phyloP scores from a whole-genome alignment of 805 yeast genomes.

The Sugiyamaella floridensis region DNA sequence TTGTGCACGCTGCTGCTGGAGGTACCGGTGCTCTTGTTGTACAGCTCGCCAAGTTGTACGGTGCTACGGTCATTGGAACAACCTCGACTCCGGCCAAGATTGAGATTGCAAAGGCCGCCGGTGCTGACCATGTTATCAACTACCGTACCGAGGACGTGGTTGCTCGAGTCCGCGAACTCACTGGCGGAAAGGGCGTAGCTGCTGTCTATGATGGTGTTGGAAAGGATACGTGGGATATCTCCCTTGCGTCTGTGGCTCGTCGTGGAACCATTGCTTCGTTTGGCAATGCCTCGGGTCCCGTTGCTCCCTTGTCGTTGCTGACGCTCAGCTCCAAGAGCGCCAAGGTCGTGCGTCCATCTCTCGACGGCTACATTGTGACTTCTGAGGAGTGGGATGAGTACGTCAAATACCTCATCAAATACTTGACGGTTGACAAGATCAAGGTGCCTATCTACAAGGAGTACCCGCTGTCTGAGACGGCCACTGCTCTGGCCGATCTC shows the following conservation, averaged over 20 bases:
- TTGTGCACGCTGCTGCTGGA: slow-evolving; percentile 93
- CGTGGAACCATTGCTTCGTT: slow-evolving; percentile 70
- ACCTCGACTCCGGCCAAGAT: slow-evolving; percentile 75
- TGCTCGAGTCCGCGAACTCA: slow-evolving; percentile 27
- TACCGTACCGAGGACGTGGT: slow-evolving; percentile 29
- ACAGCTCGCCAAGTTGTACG: slow-evolving; percentile 55
- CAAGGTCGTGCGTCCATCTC: slow-evolving; percentile 56
- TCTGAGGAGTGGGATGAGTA: slow-evolving; percentile 49
- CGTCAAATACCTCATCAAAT: slow-evolving; percentile 32
- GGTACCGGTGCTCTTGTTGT: slow-evolving; percentile 75
- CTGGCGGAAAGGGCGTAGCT: slow-evolving; percentile 28
- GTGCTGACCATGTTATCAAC: slow-evolving; percentile 66
- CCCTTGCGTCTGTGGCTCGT: slow-evolving; percentile 49
- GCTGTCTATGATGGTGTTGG: slow-evolving; percentile 35
- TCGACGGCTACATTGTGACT: slow-evolving; percentile 46
- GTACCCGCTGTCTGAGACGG: slow-evolving; percentile 58
- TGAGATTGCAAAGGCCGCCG: slow-evolving; percentile 54
- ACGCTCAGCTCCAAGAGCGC: slow-evolving; percentile 55
- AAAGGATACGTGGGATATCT: slow-evolving; percentile 64
- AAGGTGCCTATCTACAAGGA: slow-evolving; percentile 46
- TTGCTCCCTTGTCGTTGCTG: slow-evolving; percentile 55
- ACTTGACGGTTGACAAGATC: slow-evolving; percentile 42
- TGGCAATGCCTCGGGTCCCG: slow-evolving; percentile 84
- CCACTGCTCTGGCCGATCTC: slow-evolving; percentile 50
- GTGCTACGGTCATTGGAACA: slow-evolving; percentile 79